Evolutionary conservation across 2,329 filamentous ascomycete species (phyloP), one percentile per base, ranked within the genome.

Genomic region (Fusarium sp.): DNA sequence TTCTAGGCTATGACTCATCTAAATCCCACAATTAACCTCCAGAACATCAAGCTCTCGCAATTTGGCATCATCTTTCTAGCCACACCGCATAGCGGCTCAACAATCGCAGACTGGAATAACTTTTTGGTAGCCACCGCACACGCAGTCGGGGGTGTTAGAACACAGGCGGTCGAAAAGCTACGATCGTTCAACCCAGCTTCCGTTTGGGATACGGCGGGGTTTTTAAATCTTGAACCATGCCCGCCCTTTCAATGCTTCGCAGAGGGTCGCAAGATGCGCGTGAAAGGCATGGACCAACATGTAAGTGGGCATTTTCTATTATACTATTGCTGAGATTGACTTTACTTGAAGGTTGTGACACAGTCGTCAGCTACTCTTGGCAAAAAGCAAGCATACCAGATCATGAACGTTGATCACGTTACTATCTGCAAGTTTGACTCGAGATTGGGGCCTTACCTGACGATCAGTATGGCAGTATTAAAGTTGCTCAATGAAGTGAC

Each of bases 1-100:
- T 19, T 3, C 12, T 16, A 58, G 54, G 54, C 54, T 1, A 58
- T 58, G 40, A 1, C n/a, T 3, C 30, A 2, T 0, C 10, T 58
- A 4, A 1, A 28, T 11, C 6, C 3, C 2, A 6, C 18, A 3
- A 0, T 6, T 2, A 21, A 28, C 1, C 12, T 1, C 12, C 2
- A 13, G 0, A 32, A 19, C 2, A 28, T 46, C 18, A 12, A 4
- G 0, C 9, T 58, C 0, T 3, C 54, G 0, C 23, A 8, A 12
- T 46, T 4, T 1, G 54, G 23, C 0, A 19, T 37, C 0, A 13
- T 37, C 0, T 58, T 58, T 5, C 19, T 58, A 0, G 54, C 54
- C 0, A 58, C 54, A 0, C 42, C 54, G 0, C 54, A 58, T 4
- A 47, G 18, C 0, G 54, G 54, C 0, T 35, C 54, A 0, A 47